phyloP scores from a whole-genome alignment of 192 early-diverging fungal species.

The Entomortierella lignicola region DNA sequence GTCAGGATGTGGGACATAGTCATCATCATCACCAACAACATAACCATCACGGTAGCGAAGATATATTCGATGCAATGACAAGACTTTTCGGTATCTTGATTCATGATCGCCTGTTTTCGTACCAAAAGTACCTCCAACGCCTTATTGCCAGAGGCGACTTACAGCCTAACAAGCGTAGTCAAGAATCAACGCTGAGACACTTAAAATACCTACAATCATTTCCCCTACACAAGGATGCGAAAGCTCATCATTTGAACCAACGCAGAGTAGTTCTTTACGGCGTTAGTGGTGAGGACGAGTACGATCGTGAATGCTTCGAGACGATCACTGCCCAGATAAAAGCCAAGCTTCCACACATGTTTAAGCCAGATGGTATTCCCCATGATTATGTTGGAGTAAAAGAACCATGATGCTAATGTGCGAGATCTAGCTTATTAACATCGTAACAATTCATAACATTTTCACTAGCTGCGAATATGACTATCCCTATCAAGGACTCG shows the following conservation, averaged over 20 bases:
- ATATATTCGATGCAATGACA: constrained; percentile 46
- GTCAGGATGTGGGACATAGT: not conserved
- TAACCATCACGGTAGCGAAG: constrained; percentile 22
- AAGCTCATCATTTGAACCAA: constrained; percentile 61
- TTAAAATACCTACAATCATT: constrained; percentile 61
- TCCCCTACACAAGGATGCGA: constrained; percentile 49
- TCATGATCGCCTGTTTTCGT: constrained; percentile 65
- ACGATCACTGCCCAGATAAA: constrained; percentile 44
- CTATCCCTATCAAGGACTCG: constrained; percentile 52
- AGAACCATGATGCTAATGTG: not conserved
- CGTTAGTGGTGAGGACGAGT: constrained; percentile 49
- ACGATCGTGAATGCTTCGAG: constrained; percentile 42
- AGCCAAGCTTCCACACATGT: constrained; percentile 50
- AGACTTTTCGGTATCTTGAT: constrained; percentile 67
- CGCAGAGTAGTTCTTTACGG: constrained; percentile 59
- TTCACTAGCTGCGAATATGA: constrained; percentile 54
- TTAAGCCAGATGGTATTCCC: constrained; percentile 43
- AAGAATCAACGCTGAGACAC: constrained; percentile 53
- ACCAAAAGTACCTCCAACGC: constrained; percentile 66
- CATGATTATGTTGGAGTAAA: not conserved
- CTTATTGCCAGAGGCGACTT: constrained; percentile 68
- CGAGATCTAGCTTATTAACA: too few relatives aligned
- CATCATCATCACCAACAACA: constrained; percentile 22
- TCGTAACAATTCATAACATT: not conserved
- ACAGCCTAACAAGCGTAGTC: constrained; percentile 39